These are phyloP conservation scores for Filobasidium uniguttulatum DNA, from an alignment of 1,284 basidiomycete species.

Conservation along the genomic window DNA sequence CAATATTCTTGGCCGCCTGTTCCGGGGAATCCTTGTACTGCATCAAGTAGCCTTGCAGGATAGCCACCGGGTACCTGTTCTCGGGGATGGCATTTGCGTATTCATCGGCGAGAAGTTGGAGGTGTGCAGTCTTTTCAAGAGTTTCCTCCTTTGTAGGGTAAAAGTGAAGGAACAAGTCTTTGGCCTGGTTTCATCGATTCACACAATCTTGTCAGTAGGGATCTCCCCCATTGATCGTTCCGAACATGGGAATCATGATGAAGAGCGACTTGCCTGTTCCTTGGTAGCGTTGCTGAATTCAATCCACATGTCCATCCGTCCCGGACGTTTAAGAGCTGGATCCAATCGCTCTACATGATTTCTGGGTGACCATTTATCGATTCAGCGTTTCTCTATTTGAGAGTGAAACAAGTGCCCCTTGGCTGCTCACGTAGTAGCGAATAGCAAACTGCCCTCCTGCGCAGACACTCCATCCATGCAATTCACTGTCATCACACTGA, in stretches of 20 bases:
- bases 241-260: background rate
- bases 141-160: slow-evolving; percentile 48
- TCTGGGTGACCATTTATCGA: slow-evolving; percentile 37
- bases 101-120: slow-evolving; percentile 46
- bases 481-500: slow-evolving; percentile 41
- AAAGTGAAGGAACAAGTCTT: slow-evolving; percentile 62
- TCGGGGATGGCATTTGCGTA: slow-evolving; percentile 51
- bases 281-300: slow-evolving; percentile 71
- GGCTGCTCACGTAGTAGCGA: slow-evolving; percentile 51
- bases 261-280: slow-evolving; percentile 53
- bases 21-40: slow-evolving; percentile 50
- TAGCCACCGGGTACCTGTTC: slow-evolving; percentile 55
- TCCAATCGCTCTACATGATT: slow-evolving; percentile 73
- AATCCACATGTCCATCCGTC: slow-evolving; percentile 78
- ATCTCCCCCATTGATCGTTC: background rate
- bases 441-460: slow-evolving; percentile 63
- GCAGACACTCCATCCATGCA: slow-evolving; percentile 75
- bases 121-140: slow-evolving; percentile 36
- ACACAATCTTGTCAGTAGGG: background rate
- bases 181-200: too few species aligned
- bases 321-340: slow-evolving; percentile 52
- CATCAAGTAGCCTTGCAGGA: slow-evolving; percentile 61
- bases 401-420: background rate
- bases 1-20: slow-evolving; percentile 47
- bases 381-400: background rate